Evolutionary conservation across 148 eudicot genomes (phyloP), one percentile per base, ranked within the genome.

Genomic region (Selenicereus undatus): DNA sequence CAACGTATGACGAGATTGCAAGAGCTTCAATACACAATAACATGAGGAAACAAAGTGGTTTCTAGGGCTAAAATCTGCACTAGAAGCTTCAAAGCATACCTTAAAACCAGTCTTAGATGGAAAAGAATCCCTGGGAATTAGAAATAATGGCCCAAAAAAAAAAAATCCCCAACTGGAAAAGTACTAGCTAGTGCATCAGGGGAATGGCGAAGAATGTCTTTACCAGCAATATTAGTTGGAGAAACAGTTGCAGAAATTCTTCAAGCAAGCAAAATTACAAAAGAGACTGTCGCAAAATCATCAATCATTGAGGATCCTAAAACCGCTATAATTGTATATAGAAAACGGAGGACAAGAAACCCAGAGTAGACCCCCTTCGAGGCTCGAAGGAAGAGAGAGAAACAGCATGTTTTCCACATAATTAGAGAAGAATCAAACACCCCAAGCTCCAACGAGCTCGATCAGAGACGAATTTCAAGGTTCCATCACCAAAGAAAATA

Each of bases 201-300:
- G 66, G 99, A 96, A 22, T 93, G 99, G 99, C 86, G 90, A 36
- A 76, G 88, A 84, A 93, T 92, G 97, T 96, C 99, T 3, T 84
- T 96, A 70, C 90, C 93, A 65, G 93, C 99, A 43, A 96, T 96
- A 98, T 82, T 96, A 2, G 81, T 94, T 12, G 92, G 91, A 75
- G 99, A 92, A 84, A 96, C 98, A 32, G 90, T 96, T 4, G 89
- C 89, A 30, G 97, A 96, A 85, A 93, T 96, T 9, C 82, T 93
- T 0, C 90, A 91, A 77, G 90, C 94, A 42, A 94, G 91, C 81
- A 83, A 89, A 84, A 83, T 91, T 77, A 92, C 98, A 8, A 89
- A 78, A 78, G 84, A 91, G 66, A 86, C 90, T 13, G 86, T 85
- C 27, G 82, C 80, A 27, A 84, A 72, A 11, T 64, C 75, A 7